Evolutionary conservation across 179 eudicot species (phyloP).

Genomic region (Vitellaria paradoxa): DNA sequence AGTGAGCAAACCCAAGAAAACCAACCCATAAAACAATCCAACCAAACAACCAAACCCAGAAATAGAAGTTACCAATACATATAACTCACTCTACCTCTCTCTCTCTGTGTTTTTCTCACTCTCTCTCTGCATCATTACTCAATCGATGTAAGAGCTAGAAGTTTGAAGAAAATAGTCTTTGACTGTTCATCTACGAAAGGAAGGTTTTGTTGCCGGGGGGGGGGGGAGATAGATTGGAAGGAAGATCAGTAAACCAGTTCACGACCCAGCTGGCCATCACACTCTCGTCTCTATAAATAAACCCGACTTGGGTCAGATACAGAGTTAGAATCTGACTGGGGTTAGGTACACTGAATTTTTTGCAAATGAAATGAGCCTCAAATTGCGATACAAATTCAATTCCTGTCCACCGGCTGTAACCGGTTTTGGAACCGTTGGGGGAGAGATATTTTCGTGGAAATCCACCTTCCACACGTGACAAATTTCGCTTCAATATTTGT

Average conservation of each 20-base stretch:
- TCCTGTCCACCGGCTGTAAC: conserved; percentile 31
- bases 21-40: too few relatives aligned
- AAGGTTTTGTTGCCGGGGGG: conserved; percentile 17
- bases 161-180: conserved; percentile 20
- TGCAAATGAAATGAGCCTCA: conserved; percentile 49
- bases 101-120: not conserved
- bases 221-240: not conserved
- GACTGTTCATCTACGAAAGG: conserved; percentile 34
- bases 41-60: not conserved
- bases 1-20: too few relatives aligned
- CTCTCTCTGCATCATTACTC: conserved; percentile 34
- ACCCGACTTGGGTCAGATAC: conserved; percentile 43
- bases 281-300: conserved; percentile 55
- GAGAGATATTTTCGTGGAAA: conserved; percentile 14
- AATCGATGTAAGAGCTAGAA: conserved; percentile 21
- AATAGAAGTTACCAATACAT: not conserved
- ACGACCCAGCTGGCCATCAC: conserved; percentile 35
- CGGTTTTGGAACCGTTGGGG: conserved; percentile 24
- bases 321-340: conserved; percentile 52
- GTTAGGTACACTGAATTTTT: conserved; percentile 42
- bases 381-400: conserved; percentile 46
- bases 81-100: not conserved
- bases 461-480: too few relatives aligned
- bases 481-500: too few relatives aligned
- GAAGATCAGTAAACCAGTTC: conserved; percentile 29